Percentiles rank a stretch among this genome's conserved stretches.
Evolutionary conservation across 2,329 filamentous ascomycete genomes (phyloP).

Genomic region (Microdochium trichocladiopsis): DNA sequence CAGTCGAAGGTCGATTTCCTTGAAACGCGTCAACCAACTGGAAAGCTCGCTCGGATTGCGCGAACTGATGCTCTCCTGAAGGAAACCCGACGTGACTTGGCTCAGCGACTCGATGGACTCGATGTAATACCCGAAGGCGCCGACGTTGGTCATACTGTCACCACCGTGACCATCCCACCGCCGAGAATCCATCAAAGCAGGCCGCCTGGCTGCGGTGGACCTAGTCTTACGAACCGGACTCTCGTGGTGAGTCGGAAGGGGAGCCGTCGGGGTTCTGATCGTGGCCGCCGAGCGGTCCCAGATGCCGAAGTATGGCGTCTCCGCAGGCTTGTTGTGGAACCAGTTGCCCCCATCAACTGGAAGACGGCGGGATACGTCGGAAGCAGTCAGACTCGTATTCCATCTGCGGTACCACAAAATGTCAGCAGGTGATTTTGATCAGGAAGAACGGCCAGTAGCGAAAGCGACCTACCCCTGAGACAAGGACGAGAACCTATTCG

Average conservation of each 20-base stretch:
- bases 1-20: slow-evolving; percentile 28
- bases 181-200: no score
- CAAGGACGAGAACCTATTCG: neutral
- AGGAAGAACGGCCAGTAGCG: neutral
- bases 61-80: slow-evolving; percentile 25
- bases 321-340: slow-evolving; percentile 19
- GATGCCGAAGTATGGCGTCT: slow-evolving; percentile 25
- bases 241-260: slow-evolving; percentile 6
- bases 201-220: no score
- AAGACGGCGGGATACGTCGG: slow-evolving; percentile 23
- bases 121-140: slow-evolving; percentile 28
- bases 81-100: slow-evolving; percentile 25
- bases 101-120: slow-evolving; percentile 29
- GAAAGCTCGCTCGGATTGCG: slow-evolving; percentile 20
- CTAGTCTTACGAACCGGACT: neutral
- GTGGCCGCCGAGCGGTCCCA: slow-evolving; percentile 20
- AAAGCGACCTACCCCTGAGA: neutral
- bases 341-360: slow-evolving; percentile 23
- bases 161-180: neutral
- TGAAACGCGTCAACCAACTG: slow-evolving; percentile 30
- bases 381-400: slow-evolving; percentile 23
- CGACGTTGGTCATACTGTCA: slow-evolving; percentile 18
- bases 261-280: slow-evolving; percentile 19
- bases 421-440: neutral
- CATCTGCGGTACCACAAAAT: slow-evolving; percentile 9